These are phyloP conservation scores for Mucuna pruriens DNA, from an alignment of 306 rosid species.

Conservation along the genomic window DNA sequence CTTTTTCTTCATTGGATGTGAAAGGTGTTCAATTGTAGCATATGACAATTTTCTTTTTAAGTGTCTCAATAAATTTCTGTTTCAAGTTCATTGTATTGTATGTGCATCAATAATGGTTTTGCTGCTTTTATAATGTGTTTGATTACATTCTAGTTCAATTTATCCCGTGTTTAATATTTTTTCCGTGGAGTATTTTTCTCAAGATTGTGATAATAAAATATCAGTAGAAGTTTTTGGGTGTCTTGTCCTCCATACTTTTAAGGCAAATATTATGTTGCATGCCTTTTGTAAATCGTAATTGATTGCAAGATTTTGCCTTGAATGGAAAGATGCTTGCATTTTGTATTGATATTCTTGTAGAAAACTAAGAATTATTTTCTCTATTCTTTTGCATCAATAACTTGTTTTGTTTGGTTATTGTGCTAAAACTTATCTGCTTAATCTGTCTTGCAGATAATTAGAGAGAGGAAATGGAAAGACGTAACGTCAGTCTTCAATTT, in stretches of 20 bases:
- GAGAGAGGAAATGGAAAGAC: slow-evolving; percentile 92
- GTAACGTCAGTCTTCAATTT: slow-evolving; percentile 83
- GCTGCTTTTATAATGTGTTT: neutral
- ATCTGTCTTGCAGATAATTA: slow-evolving; percentile 62
- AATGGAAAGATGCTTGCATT: neutral
- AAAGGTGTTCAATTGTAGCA: neutral
- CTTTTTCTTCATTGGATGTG: slow-evolving; percentile 14
- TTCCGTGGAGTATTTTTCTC: neutral
- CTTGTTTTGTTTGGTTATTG: slow-evolving; percentile 11
- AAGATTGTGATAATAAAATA: neutral
- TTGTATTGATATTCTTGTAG: neutral
- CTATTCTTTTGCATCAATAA: neutral
- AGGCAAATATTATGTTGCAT: slow-evolving; percentile 10
- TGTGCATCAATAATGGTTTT: neutral
- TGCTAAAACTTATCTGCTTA: slow-evolving; percentile 24
- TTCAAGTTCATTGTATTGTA: neutral
- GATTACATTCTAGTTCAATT: neutral
- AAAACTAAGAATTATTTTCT: neutral
- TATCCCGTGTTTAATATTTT: neutral
- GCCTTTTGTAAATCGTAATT: slow-evolving; percentile 11
- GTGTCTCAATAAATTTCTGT: neutral
- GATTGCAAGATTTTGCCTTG: slow-evolving; percentile 20
- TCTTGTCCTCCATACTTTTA: slow-evolving; percentile 4
- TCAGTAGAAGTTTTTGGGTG: neutral
- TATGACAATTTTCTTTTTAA: neutral